Evolutionary conservation across 805 yeast species (phyloP), one percentile per base, ranked within the genome.

Genomic region (Huiozyma naganishii): DNA sequence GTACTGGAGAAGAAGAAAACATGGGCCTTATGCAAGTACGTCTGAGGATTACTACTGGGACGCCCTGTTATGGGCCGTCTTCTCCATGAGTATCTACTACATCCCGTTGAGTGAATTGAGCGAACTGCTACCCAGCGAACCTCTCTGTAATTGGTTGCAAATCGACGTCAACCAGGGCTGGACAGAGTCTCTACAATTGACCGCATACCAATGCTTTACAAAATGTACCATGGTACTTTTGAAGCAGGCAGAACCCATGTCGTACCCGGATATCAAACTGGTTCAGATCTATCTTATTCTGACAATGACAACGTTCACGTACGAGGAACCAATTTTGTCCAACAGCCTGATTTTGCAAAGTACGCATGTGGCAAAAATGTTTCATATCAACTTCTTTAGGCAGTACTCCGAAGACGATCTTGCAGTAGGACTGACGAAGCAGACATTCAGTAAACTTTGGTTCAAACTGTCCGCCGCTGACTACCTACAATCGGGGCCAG

Each of bases 51-150:
- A 50, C n/a, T 48, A 55, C 30, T 52, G 55, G 52, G 52, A 57
- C 36, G 48, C 59, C 2, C 33, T 63, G n/a, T 8, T 62, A 12
- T 57, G 65, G 61, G 46, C 64, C 1, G 43, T 62, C 8, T 53
- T 60, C 32, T 38, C 59, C 3, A 37, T 58, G 45, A 37, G 61
- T n/a, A 39, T 58, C 6, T 58, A 54, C 44, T 62, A 58, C 39
- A 54, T 58, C 50, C 55, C 62, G 9, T 12, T 47, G 4, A 47
- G 53, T 4, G 36, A 36, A 10, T 29, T 60, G 10, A 9, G 37
- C 7, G 37, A 43, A 5, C 28, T 50, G 4, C 43, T 58, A 30
- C 38, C 47, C 1, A 13, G 42, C 3, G 41, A 37, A 23, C 48
- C 48, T 2, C 29, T 52, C 3, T 39, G 42, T 27, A 32, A 46